A percentile compares a stretch with the other conserved stretches of the same genome.
phyloP scores from a whole-genome alignment of 257 asterid species.

The Solanum infundibuliforme region DNA sequence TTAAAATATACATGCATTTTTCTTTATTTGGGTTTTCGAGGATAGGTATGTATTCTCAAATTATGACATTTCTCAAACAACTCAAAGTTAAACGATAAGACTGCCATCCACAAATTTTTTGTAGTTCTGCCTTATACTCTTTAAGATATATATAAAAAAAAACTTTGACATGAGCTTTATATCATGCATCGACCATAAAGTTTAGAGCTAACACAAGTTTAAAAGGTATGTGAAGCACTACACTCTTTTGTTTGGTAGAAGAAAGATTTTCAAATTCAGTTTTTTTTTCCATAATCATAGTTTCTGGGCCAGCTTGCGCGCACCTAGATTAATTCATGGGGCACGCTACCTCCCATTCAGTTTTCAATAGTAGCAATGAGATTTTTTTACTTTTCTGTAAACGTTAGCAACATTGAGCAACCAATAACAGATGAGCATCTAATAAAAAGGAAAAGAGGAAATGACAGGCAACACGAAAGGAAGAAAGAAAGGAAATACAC shows the following conservation, averaged over 20 bases:
- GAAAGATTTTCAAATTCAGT: neutral
- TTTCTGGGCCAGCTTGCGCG: neutral
- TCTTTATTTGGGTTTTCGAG: neutral
- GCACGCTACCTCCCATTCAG: neutral
- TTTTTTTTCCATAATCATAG: neutral
- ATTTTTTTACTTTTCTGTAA: neutral
- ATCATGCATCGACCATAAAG: neutral
- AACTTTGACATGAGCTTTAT: neutral
- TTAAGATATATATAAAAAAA: neutral
- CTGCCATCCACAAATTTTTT: neutral
- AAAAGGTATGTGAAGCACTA: neutral
- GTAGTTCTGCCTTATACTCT: neutral
- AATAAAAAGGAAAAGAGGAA: neutral
- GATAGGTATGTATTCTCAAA: neutral
- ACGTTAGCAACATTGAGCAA: neutral
- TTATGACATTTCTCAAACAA: neutral
- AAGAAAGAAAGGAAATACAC: neutral
- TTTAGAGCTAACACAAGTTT: neutral
- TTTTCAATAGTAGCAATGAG: neutral
- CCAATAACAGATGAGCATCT: neutral
- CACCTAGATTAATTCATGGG: neutral
- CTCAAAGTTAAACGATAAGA: neutral
- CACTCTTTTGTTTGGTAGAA: neutral
- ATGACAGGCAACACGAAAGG: neutral
- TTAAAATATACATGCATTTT: neutral